Evolutionary conservation across 371 early-diverging fungal genomes (phyloP), one percentile per base, ranked within the genome.

Genomic region (Mucor racemosus): DNA sequence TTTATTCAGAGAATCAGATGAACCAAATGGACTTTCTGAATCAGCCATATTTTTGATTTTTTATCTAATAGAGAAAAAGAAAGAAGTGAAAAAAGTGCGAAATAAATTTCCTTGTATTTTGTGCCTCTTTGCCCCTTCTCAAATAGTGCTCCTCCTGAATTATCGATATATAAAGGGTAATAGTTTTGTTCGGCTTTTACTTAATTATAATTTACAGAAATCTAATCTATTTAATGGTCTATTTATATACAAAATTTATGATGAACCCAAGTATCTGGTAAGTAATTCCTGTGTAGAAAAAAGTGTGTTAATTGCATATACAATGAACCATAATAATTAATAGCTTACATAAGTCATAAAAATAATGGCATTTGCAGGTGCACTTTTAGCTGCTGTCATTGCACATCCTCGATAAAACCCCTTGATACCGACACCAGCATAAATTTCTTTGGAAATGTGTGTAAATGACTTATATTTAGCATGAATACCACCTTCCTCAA

Each of bases 401-500:
- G 95, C 95, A 64, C 91, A 94, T 1, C 98, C 98, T 21, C 95
- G 88, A 75, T 95, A 98, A 73, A 98, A 90, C 8, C 93, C 95
- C 7, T 81, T 79, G 53, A 94, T 80, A 21, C 98, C 97, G 57
- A 91, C 92, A 5, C 86, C 86, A 9, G 72, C 66, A 72, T 93
- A 97, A 21, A 98, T 78, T 15, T 88, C 85, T 39, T 77, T 76
- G 9, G 86, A 83, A 0, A 89, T 88, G 57, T 86, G 79, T n/a
- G 76, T 58, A 65, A 88, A 86, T 71, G 81, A 36, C 60, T 70
- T 38, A 36, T 33, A 34, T 33, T 70, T 58, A 35, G 69, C 59
- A 21, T n/a, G 48, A 1, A 69, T 65, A 6, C 78, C 71, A 44
- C 81, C 89, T 61, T 90, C 90, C 48, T 86, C 88, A 1, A 95